Evolutionary conservation across 805 yeast genomes (phyloP), one percentile per base, ranked within the genome.

Genomic region (Starmerella geochares): DNA sequence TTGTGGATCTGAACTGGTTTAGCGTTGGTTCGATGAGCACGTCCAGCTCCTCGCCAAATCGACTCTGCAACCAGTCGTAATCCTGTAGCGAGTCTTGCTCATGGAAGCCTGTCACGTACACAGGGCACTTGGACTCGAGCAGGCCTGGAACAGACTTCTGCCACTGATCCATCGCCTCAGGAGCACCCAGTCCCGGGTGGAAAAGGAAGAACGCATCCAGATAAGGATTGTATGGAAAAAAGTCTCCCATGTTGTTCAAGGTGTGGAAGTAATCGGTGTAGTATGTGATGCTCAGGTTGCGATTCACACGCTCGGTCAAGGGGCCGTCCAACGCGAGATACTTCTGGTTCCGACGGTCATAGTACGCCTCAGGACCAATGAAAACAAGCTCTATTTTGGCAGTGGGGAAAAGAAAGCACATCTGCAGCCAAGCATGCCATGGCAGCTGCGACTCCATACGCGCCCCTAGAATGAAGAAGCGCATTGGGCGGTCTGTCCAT

Each of bases 151-250:
- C 70, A 0, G 95, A 74, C 65, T 85, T 82, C 55, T 77, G 77
- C 96, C 97, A 90, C 62, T 79, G 77, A 52, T 81, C 81, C 64
- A 77, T 74, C 20, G 81, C 72, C 61, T 86, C 95, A 13, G 85
- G 83, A 7, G 92, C 83, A 17, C 86, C 81, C 62, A 87, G 77
- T 36, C 96, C 96, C 3, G 98, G 97, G 65, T 90, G 97, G 83
- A 90, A 92, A 47, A 85, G 73, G 76, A 86, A 87, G 68, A 92
- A 92, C 24, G 79, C 78, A 65, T 92, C 98, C 64, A 86, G 75
- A 67, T 90, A 92, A 40, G 99, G 98, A 66, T 92, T 98, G 66
- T 88, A 92, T 4, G 98, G 98, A 80, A 86, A 86, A 65, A 92
- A 85, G 68, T 90, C 96, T 60, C 88, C 92, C 44, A 86, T 81